These are phyloP conservation scores for Dendrothele bispora DNA, from an alignment of 768 basidiomycete species.

Conservation along the genomic window DNA sequence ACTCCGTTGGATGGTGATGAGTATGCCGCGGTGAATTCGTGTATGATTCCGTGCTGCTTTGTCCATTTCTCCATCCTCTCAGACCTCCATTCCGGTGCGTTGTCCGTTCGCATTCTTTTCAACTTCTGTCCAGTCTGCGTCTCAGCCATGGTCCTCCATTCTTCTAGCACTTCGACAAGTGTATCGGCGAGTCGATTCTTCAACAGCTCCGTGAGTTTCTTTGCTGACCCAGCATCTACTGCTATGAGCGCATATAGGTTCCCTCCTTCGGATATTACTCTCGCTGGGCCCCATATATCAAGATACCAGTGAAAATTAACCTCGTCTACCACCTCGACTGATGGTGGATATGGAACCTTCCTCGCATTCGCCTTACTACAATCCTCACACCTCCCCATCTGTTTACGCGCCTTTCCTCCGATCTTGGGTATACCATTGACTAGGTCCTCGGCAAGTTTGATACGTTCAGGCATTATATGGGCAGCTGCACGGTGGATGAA, in stretches of 20 bases:
- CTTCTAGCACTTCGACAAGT: neutral
- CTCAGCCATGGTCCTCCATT: neutral
- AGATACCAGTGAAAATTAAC: neutral
- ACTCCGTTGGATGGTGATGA: constrained; percentile 4
- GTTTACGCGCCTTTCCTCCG: neutral
- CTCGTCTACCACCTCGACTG: neutral
- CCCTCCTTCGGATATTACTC: too few relatives aligned
- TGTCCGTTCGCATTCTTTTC: too few relatives aligned
- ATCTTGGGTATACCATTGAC: constrained; percentile 2
- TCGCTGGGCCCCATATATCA: too few relatives aligned
- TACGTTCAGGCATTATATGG: too few relatives aligned
- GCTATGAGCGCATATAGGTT: constrained; percentile 8
- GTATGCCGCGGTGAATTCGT: too few relatives aligned
- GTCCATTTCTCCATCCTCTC: constrained; percentile 10
- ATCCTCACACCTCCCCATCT: too few relatives aligned
- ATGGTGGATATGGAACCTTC: neutral
- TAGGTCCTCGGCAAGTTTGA: neutral
- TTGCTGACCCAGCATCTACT: neutral
- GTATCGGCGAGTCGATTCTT: neutral
- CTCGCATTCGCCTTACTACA: neutral
- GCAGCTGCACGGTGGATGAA: constrained; percentile 4
- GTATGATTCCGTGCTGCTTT: neutral
- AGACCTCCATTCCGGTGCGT: too few relatives aligned
- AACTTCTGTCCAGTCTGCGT: neutral
- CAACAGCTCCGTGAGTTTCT: neutral